phyloP scores from a whole-genome alignment of 208 protist genomes.

The Trypanosoma caninum region DNA sequence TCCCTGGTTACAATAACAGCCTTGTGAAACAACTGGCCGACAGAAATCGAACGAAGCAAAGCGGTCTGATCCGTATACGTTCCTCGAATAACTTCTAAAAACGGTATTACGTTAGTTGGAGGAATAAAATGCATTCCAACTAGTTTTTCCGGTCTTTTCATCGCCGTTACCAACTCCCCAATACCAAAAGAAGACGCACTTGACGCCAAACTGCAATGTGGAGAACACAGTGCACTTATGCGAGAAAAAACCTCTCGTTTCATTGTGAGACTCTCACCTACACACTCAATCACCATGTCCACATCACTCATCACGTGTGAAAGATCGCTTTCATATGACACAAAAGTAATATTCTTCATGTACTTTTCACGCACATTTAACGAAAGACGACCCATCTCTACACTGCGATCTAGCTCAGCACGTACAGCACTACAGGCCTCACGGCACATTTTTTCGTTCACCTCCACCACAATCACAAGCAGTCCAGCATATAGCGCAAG shows the following conservation, averaged over 20 bases:
- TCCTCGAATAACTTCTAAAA: constrained; percentile 71
- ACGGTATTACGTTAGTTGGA: constrained; percentile 73
- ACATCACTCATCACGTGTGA: constrained; percentile 32
- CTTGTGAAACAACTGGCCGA: constrained; percentile 66
- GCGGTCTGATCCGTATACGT: constrained; percentile 41
- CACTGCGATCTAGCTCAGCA: constrained; percentile 28
- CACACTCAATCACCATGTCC: constrained; percentile 78
- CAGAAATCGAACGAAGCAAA: constrained; percentile 38
- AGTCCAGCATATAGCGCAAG: constrained; percentile 45
- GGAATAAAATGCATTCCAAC: constrained; percentile 85
- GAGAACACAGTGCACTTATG: constrained; percentile 64
- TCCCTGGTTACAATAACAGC: constrained; percentile 65
- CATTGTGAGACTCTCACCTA: constrained; percentile 49
- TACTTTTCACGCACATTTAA: constrained; percentile 20
- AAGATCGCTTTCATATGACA: constrained; percentile 28
- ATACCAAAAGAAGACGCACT: constrained; percentile 61
- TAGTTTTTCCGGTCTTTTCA: constrained; percentile 45
- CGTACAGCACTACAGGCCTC: constrained; percentile 21
- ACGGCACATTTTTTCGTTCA: constrained; percentile 33
- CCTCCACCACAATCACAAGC: constrained; percentile 73
- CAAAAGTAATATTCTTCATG: constrained; percentile 32
- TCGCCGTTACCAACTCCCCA: constrained; percentile 60
- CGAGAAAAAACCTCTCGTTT: constrained; percentile 73
- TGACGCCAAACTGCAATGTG: constrained; percentile 63
- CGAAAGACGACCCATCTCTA: constrained; percentile 29